Conservation (phyloP, 768 basidiomycete species). For the Suillus decipiens region DNA sequence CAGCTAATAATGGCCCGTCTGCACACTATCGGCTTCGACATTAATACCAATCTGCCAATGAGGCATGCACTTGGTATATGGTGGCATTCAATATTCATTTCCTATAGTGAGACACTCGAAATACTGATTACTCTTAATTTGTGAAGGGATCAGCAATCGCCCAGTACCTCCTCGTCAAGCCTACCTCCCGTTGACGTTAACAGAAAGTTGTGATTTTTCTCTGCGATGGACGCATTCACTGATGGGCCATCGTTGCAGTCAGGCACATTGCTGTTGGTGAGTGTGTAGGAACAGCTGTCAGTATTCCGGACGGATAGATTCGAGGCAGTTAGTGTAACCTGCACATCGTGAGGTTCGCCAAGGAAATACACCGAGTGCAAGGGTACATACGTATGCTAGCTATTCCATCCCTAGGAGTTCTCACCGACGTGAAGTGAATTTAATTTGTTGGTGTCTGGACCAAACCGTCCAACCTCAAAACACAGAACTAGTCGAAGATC, state of each 20-base stretch:
- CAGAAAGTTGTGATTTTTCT: background rate
- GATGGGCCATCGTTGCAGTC: background rate
- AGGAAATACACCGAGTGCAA: background rate
- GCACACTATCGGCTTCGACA: background rate
- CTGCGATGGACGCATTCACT: background rate
- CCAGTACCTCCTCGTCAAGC: background rate
- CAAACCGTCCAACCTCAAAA: background rate
- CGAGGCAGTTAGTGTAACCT: background rate
- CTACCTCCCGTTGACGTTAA: background rate
- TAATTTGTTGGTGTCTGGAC: background rate
- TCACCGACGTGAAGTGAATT: background rate
- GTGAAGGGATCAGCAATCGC: background rate
- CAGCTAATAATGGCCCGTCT: no score
- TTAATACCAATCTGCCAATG: background rate
- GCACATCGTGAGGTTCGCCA: background rate
- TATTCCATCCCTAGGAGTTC: background rate
- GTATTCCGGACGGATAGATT: background rate
- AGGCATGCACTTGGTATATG: background rate
- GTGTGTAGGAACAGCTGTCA: background rate
- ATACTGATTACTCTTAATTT: no score
- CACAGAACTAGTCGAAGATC: background rate
- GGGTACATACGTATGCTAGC: background rate
- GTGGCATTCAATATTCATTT: background rate
- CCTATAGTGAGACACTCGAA: background rate
- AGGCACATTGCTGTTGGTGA: background rate